phyloP scores from a whole-genome alignment of 768 basidiomycete species.

The Kwoniella dejecticola region DNA sequence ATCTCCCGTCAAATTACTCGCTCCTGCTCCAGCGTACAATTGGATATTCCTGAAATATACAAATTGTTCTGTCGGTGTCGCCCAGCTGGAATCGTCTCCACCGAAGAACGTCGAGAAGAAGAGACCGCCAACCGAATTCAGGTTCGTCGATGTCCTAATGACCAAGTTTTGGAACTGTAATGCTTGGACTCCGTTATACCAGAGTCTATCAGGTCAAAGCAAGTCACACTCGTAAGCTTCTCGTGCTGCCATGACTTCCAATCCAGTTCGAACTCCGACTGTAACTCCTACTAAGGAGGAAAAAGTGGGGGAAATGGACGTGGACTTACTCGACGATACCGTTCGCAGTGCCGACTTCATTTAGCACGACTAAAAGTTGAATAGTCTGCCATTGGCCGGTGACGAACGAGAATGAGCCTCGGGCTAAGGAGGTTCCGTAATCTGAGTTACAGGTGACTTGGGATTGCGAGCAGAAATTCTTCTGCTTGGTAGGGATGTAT shows the following conservation, averaged over 20 bases:
- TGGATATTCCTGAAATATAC: constrained; percentile 75
- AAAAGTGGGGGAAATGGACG: neutral
- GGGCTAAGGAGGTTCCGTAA: constrained; percentile 51
- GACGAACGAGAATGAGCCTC: constrained; percentile 51
- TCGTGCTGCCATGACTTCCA: no score
- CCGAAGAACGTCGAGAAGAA: constrained; percentile 90
- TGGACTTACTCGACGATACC: constrained; percentile 66
- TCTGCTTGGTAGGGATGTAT: constrained; percentile 67
- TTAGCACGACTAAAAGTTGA: constrained; percentile 72
- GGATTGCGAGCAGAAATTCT: constrained; percentile 59
- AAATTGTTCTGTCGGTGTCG: constrained; percentile 67
- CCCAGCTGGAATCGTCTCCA: constrained; percentile 71
- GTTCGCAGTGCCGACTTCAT: constrained; percentile 69
- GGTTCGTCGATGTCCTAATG: constrained; percentile 62
- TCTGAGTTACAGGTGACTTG: constrained; percentile 60
- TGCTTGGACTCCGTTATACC: constrained; percentile 67
- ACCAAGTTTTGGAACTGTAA: constrained; percentile 66
- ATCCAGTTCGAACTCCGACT: no score
- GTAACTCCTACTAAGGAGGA: no score
- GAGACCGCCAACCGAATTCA: constrained; percentile 66
- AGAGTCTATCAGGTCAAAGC: constrained; percentile 28
- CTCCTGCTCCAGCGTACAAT: constrained; percentile 37
- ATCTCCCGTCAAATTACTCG: constrained; percentile 26
- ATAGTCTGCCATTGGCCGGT: constrained; percentile 60
- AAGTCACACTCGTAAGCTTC: neutral